These are phyloP conservation scores for Pisolithus microcarpus DNA, from an alignment of 768 basidiomycete species.

Conservation along the genomic window DNA sequence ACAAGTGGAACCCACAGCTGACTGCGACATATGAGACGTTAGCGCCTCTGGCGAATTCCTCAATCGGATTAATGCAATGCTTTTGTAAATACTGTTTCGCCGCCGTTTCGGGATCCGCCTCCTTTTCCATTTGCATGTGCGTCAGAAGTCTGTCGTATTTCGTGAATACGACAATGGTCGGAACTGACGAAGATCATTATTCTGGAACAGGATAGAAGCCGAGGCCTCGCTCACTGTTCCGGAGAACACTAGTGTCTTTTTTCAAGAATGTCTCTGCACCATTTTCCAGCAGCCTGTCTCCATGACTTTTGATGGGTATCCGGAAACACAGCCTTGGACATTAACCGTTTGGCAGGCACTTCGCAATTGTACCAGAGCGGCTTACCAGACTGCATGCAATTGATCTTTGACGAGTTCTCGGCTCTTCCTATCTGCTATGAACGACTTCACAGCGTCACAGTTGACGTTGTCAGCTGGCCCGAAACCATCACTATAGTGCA, in stretches of 20 bases:
- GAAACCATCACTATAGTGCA: constrained; percentile 13
- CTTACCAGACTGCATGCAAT: constrained; percentile 12
- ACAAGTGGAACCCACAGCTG: neutral
- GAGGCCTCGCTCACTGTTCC: neutral
- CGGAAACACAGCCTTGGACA: constrained; percentile 1
- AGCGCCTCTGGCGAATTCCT: neutral
- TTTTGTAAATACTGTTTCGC: neutral
- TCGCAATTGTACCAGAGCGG: neutral
- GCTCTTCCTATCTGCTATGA: constrained; percentile 4
- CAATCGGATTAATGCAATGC: neutral
- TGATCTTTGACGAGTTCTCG: neutral
- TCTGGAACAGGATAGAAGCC: too few relatives aligned
- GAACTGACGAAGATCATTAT: neutral
- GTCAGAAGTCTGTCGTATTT: too few relatives aligned
- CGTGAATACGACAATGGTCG: neutral
- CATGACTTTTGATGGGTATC: neutral
- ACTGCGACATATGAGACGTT: neutral
- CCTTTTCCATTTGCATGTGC: neutral
- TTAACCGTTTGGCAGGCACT: neutral
- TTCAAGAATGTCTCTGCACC: neutral
- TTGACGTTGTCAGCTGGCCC: constrained; percentile 7
- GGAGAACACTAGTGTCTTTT: neutral
- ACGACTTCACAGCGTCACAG: constrained; percentile 1
- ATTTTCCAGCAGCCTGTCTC: neutral
- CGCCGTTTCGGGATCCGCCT: neutral